Evolutionary conservation across 441 rosid species (phyloP).

Genomic region (Pelargonium cotyledonis): DNA sequence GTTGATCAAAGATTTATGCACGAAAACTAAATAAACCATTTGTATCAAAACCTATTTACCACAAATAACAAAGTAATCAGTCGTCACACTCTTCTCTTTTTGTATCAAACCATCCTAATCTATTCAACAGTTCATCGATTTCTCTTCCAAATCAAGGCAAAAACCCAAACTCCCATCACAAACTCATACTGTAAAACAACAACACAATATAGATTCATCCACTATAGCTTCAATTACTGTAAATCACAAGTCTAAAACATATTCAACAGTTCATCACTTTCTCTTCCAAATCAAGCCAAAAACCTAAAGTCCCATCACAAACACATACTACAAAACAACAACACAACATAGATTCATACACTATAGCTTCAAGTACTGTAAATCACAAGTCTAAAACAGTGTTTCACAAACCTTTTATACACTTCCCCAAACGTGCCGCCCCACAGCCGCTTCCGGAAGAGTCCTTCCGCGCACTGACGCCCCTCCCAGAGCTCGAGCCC

Average conservation of each 20-base stretch:
- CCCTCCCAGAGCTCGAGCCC: constrained; percentile 99
- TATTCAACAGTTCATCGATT: background rate
- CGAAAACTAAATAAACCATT: background rate
- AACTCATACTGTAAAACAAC: too few relatives aligned
- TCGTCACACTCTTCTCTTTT: background rate
- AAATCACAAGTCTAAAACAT: too few relatives aligned
- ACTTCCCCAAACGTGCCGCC: constrained; percentile 95
- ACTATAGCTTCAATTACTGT: too few relatives aligned
- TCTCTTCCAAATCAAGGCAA: background rate
- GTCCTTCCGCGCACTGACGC: constrained; percentile 70
- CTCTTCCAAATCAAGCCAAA: too few relatives aligned
- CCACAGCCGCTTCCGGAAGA: constrained; percentile 88
- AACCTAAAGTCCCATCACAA: too few relatives aligned
- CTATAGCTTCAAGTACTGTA: too few relatives aligned
- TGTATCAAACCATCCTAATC: background rate
- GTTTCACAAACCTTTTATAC: constrained; percentile 51
- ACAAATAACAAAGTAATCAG: background rate
- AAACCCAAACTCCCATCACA: background rate
- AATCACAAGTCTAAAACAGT: too few relatives aligned
- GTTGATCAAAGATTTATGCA: background rate
- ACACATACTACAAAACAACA: too few relatives aligned
- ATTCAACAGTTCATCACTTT: too few relatives aligned
- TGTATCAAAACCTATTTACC: background rate
- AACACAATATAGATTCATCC: too few relatives aligned
- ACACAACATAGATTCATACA: too few relatives aligned